A percentile compares a stretch with the other conserved stretches of the same genome.
phyloP scores from a whole-genome alignment of 345 rosid species.

The Physaria fendleri region DNA sequence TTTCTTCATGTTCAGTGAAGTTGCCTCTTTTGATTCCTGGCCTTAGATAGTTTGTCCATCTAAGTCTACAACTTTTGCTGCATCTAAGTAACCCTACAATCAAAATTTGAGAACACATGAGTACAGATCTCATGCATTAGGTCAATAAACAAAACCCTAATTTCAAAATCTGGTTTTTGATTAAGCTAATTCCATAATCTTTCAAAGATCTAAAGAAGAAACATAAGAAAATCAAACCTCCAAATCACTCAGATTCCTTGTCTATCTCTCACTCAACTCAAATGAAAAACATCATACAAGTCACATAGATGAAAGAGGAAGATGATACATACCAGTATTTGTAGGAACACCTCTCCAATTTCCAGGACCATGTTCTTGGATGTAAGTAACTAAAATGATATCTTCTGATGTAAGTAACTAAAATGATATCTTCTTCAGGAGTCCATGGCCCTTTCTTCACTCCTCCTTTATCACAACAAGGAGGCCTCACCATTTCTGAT shows the following conservation, averaged over 20 bases:
- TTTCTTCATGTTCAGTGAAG: conserved; percentile 71
- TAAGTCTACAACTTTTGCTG: conserved; percentile 83
- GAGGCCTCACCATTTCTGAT: conserved; percentile 68
- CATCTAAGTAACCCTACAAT: conserved; percentile 65
- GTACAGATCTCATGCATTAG: conserved; percentile 8
- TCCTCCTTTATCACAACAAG: conserved; percentile 75
- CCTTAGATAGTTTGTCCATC: conserved; percentile 86
- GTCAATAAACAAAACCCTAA: not conserved
- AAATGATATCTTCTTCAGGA: conserved; percentile 81
- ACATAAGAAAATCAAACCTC: not conserved
- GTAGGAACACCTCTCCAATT: conserved; percentile 80
- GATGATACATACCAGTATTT: conserved; percentile 45
- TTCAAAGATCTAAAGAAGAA: not conserved
- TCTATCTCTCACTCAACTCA: too few relatives aligned
- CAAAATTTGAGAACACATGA: not conserved
- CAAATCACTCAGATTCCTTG: not conserved
- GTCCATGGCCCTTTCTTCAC: conserved; percentile 93
- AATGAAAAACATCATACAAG: too few relatives aligned
- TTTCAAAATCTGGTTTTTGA: not conserved
- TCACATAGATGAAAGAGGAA: not conserved
- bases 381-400: conserved; percentile 67
- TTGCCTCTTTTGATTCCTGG: conserved; percentile 79
- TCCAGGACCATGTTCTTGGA: conserved; percentile 86
- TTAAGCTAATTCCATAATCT: not conserved
- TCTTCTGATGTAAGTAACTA: too few relatives aligned